phyloP scores from a whole-genome alignment of 176 grass and related monocot genomes.

The Oryza nivara region DNA sequence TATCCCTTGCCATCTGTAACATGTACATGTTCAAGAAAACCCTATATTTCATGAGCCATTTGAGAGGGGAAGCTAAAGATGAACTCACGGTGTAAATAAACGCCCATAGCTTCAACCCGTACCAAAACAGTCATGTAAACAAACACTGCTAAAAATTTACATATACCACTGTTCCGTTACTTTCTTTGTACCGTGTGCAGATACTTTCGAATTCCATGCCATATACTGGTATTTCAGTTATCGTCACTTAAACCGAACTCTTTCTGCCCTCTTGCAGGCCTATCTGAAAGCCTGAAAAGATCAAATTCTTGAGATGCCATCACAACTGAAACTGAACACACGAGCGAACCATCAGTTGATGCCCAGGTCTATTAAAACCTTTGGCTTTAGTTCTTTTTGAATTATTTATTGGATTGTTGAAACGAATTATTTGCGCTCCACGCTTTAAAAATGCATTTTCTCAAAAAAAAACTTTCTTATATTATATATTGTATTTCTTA shows the following conservation, averaged over 20 bases:
- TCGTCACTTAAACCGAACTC: too few species aligned
- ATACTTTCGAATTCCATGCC: background rate
- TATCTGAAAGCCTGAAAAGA: background rate
- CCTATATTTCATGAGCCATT: background rate
- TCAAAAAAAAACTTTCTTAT: too few species aligned
- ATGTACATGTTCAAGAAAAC: constrained; percentile 19
- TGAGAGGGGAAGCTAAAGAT: background rate
- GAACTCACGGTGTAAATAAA: background rate
- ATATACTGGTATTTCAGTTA: background rate
- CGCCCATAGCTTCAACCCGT: background rate
- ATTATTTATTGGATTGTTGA: too few species aligned
- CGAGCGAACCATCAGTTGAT: background rate
- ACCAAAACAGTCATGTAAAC: background rate
- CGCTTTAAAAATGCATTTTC: too few species aligned
- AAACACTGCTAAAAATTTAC: background rate
- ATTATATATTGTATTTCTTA: too few species aligned
- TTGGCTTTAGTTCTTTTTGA: too few species aligned
- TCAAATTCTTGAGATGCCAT: too few species aligned
- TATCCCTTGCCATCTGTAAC: background rate
- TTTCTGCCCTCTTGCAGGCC: background rate
- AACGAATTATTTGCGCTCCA: too few species aligned
- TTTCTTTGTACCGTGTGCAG: background rate
- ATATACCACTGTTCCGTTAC: background rate
- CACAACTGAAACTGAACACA: background rate
- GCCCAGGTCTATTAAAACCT: too few species aligned